These are phyloP conservation scores for Pseudohyphozyma bogoriensis DNA, from an alignment of 768 basidiomycete species.

Conservation along the genomic window DNA sequence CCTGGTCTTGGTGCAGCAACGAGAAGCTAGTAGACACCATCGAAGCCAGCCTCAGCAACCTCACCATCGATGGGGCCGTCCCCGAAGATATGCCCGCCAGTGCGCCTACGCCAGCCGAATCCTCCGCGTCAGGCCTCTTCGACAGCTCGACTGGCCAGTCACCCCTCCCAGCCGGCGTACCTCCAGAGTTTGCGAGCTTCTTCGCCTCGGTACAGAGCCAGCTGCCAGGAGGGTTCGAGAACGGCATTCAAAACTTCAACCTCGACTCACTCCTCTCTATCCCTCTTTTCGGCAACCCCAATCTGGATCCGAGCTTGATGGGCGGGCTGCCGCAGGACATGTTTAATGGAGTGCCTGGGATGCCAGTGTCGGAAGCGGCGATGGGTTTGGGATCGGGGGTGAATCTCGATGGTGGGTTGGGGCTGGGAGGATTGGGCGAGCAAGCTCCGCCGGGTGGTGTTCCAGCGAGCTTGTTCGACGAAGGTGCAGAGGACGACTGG, in stretches of 20 bases:
- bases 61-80: background rate
- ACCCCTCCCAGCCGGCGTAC: background rate
- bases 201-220: background rate
- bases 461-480: no score
- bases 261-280: slow-evolving; percentile 3
- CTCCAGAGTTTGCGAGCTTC: background rate
- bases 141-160: slow-evolving; percentile 11
- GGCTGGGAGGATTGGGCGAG: no score
- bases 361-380: background rate
- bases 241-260: background rate
- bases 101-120: background rate
- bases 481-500: no score
- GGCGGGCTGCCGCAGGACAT: background rate
- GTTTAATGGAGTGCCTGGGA: background rate
- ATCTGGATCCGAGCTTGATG: no score
- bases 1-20: slow-evolving; percentile 20
- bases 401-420: no score
- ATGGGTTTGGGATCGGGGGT: no score
- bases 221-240: background rate
- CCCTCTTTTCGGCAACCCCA: slow-evolving; percentile 6
- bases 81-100: background rate
- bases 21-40: background rate
- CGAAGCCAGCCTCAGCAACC: slow-evolving; percentile 7
- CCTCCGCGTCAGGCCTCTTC: background rate
- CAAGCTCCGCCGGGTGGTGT: no score